Conservation (phyloP, 1,284 basidiomycete genomes). For the Hymenochaete sp. region DNA sequence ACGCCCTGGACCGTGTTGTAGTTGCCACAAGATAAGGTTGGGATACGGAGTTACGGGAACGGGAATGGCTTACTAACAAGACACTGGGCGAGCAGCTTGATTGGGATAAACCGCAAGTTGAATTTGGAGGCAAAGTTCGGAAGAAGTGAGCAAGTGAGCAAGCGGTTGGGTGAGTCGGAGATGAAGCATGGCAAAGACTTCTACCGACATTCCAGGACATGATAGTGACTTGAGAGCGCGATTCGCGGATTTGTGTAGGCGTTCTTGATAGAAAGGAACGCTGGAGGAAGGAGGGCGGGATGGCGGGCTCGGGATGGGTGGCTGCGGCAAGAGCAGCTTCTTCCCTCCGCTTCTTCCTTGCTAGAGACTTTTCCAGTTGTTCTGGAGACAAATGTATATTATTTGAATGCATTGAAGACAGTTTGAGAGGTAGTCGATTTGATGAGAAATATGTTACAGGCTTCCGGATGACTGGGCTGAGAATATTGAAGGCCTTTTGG, state of each 20-base stretch:
- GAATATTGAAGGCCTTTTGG: conserved; percentile 1
- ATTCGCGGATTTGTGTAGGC: background rate
- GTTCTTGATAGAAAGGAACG: conserved; percentile 43
- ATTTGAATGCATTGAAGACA: background rate
- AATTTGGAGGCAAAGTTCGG: too few species aligned
- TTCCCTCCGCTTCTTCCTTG: conserved; percentile 44
- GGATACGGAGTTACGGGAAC: conserved; percentile 1
- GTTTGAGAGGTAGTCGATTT: background rate
- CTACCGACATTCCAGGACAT: conserved; percentile 67
- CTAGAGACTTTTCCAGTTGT: conserved; percentile 45
- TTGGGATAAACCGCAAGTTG: too few species aligned
- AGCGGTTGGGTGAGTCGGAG: background rate
- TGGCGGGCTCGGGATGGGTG: conserved; percentile 1
- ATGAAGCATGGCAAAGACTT: background rate
- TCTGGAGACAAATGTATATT: conserved; percentile 31
- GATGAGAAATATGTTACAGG: background rate
- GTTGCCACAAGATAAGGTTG: too few species aligned
- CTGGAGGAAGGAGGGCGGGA: conserved; percentile 34
- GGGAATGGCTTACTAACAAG: conserved; percentile 56
- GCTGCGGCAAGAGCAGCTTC: conserved; percentile 19
- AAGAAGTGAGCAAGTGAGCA: too few species aligned
- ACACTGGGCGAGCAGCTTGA: conserved; percentile 65
- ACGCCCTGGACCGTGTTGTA: conserved; percentile 67
- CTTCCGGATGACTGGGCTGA: too few species aligned
- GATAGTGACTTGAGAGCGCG: conserved; percentile 32